Conservation (phyloP, 2,329 filamentous ascomycete genomes). For the Phoma sp. region DNA sequence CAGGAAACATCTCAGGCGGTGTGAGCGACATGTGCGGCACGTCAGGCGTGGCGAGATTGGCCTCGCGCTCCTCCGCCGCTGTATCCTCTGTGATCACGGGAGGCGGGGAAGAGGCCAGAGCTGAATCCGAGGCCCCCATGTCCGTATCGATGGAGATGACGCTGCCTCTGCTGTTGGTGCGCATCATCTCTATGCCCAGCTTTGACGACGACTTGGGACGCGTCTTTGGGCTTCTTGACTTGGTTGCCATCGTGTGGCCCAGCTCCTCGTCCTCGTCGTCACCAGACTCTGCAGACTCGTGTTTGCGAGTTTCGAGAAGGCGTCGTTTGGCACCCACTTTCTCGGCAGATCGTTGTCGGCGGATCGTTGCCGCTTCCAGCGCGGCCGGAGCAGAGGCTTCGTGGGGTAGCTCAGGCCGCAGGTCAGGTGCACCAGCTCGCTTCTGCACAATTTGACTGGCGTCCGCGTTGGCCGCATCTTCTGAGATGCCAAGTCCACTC, state of each 20-base stretch:
- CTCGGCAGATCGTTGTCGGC: constrained; percentile 73
- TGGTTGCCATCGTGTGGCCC: constrained; percentile 56
- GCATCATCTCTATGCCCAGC: constrained; percentile 96
- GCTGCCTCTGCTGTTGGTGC: constrained; percentile 92
- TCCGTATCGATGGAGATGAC: constrained; percentile 58
- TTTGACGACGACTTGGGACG: constrained; percentile 69
- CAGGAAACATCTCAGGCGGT: constrained; percentile 59
- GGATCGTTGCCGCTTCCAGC: constrained; percentile 59
- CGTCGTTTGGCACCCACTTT: constrained; percentile 77
- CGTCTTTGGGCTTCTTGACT: constrained; percentile 56
- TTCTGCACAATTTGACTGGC: constrained; percentile 36
- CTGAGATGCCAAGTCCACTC: constrained; percentile 77
- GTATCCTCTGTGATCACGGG: constrained; percentile 52
- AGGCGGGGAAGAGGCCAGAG: constrained; percentile 47
- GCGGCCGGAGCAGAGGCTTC: constrained; percentile 64
- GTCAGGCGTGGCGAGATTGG: constrained; percentile 30
- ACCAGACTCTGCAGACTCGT: constrained; percentile 83
- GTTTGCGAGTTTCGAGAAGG: constrained; percentile 72
- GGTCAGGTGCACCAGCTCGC: constrained; percentile 37
- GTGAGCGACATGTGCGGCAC: constrained; percentile 51
- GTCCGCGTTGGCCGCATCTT: constrained; percentile 59
- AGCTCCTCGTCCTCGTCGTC: constrained; percentile 96
- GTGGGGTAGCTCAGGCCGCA: constrained; percentile 45
- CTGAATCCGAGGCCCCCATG: constrained; percentile 42
- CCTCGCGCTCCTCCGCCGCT: constrained; percentile 42